These are phyloP conservation scores for Aspergillus carlsbadensis DNA, from an alignment of 495 filamentous ascomycete genomes.

Conservation along the genomic window DNA sequence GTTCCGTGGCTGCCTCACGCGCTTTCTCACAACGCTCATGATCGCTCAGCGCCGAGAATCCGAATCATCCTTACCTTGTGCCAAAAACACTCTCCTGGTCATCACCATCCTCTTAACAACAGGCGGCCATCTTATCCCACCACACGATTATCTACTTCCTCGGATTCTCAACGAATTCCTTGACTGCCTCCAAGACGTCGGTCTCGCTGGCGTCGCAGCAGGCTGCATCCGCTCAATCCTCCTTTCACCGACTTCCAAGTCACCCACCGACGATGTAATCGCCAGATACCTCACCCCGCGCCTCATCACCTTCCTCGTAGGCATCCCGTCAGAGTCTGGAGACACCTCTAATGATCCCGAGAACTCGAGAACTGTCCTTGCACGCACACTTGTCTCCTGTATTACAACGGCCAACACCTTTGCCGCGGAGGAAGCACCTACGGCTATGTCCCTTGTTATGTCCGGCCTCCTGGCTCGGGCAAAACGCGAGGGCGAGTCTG, in stretches of 20 bases:
- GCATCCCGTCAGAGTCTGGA: conserved; percentile 53
- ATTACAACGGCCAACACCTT: conserved; percentile 51
- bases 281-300: conserved; percentile 72
- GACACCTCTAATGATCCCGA: conserved; percentile 68
- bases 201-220: conserved; percentile 80
- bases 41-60: conserved; percentile 81
- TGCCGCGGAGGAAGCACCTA: conserved; percentile 45
- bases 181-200: conserved; percentile 77
- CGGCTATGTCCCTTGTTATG: conserved; percentile 71
- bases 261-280: conserved; percentile 68
- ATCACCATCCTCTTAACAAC: conserved; percentile 86
- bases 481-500: conserved; percentile 41
- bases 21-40: conserved; percentile 76
- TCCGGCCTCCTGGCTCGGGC: conserved; percentile 79
- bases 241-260: conserved; percentile 61
- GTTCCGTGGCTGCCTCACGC: conserved; percentile 70
- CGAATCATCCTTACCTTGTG: conserved; percentile 77
- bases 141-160: conserved; percentile 67
- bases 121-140: conserved; percentile 66
- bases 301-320: conserved; percentile 70
- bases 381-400: conserved; percentile 71
- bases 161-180: conserved; percentile 73
- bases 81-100: conserved; percentile 88
- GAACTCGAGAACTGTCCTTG: conserved; percentile 63
- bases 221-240: conserved; percentile 85